Conservation (phyloP, 257 asterid genomes). For the Nemophila menziesii region DNA sequence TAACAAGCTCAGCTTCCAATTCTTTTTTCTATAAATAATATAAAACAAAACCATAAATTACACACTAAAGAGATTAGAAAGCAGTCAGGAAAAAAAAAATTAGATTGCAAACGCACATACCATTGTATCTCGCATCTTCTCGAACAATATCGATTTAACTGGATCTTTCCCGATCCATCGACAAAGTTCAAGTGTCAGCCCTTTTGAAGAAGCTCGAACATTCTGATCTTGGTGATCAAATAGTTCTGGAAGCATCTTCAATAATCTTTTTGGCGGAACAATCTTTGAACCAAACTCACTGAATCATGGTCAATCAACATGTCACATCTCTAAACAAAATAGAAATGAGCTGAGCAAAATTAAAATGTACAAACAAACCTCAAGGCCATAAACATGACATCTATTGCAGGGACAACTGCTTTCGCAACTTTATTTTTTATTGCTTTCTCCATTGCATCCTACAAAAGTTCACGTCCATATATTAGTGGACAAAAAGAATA, state of each 20-base stretch:
- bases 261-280: constrained; percentile 86
- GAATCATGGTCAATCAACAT: constrained; percentile 23
- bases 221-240: constrained; percentile 99
- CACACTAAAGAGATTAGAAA: constrained; percentile 1
- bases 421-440: constrained; percentile 93
- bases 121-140: constrained; percentile 99
- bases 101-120: constrained; percentile 25
- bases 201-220: constrained; percentile 98
- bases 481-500: not conserved
- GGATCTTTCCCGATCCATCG: constrained; percentile 99
- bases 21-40: constrained; percentile 70
- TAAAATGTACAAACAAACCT: constrained; percentile 39
- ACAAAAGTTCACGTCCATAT: constrained; percentile 9
- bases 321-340: constrained; percentile 14
- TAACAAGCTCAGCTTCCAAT: constrained; percentile 90
- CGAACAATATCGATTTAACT: constrained; percentile 88
- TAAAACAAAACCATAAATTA: constrained; percentile 11
- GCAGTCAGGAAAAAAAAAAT: not conserved
- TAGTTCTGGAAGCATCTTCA: constrained; percentile 99
- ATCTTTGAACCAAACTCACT: constrained; percentile 96
- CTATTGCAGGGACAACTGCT: constrained; percentile 98
- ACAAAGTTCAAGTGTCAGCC: constrained; percentile 92
- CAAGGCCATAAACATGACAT: constrained; percentile 98
- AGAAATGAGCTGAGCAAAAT: not conserved
- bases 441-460: constrained; percentile 99